These are phyloP conservation scores for Pleodorina starrii DNA, from an alignment of 139 green algal genomes.

Conservation along the genomic window DNA sequence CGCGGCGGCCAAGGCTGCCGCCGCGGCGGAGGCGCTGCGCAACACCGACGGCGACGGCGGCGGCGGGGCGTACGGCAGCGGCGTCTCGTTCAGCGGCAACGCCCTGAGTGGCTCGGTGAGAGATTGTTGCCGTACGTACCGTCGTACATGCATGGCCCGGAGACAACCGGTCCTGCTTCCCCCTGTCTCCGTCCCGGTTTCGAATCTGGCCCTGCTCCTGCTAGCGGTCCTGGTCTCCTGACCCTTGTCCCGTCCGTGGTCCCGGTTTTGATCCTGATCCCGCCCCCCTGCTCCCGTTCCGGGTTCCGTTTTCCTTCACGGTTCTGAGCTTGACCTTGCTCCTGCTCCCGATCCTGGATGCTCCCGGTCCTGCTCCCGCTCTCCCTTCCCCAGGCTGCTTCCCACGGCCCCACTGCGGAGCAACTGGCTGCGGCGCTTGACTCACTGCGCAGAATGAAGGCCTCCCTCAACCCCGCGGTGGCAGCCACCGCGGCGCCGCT, in stretches of 20 bases:
- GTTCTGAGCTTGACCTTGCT: neutral
- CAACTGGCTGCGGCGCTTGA: slow-evolving; percentile 5
- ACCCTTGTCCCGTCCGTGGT: too few species aligned
- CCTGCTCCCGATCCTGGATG: neutral
- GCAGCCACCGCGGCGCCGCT: neutral
- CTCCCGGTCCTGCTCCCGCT: neutral
- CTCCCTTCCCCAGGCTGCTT: neutral
- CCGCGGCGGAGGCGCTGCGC: slow-evolving; percentile 19
- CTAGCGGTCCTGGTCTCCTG: too few species aligned
- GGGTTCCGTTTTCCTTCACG: neutral
- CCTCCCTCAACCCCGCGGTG: neutral
- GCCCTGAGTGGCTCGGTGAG: neutral
- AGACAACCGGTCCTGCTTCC: too few species aligned
- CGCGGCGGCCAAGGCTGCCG: slow-evolving; percentile 12
- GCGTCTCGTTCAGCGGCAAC: slow-evolving; percentile 30
- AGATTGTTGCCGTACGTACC: too few species aligned
- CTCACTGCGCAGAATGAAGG: slow-evolving; percentile 2
- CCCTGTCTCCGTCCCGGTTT: too few species aligned
- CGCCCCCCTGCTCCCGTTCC: too few species aligned
- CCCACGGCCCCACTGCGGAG: neutral
- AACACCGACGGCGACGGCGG: slow-evolving; percentile 28
- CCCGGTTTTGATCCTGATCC: too few species aligned
- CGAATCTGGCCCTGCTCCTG: too few species aligned
- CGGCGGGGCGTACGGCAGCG: slow-evolving; percentile 1
- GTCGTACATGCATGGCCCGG: too few species aligned